These are phyloP conservation scores for Stropharia rugosoannulata DNA, from an alignment of 768 basidiomycete species.

Conservation along the genomic window DNA sequence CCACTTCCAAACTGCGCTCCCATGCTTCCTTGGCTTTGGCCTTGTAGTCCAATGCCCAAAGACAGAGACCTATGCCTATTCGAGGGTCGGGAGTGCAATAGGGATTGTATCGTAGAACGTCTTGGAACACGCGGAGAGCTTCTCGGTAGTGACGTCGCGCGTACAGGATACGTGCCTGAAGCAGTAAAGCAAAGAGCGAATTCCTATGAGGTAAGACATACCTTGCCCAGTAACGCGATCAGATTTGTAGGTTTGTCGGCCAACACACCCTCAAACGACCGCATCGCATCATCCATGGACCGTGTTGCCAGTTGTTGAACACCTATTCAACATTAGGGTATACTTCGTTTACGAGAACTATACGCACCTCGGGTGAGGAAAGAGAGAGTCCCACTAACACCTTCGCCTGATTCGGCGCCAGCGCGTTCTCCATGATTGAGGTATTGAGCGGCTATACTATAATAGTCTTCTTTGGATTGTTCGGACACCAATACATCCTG, in stretches of 20 bases:
- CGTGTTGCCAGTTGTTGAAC: slow-evolving; percentile 81
- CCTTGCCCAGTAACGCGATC: slow-evolving; percentile 86
- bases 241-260: slow-evolving; percentile 80
- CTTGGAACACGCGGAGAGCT: slow-evolving; percentile 85
- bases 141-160: slow-evolving; percentile 73
- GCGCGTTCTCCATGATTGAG: slow-evolving; percentile 62
- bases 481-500: slow-evolving; percentile 62
- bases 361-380: slow-evolving; percentile 66
- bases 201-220: slow-evolving; percentile 23
- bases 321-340: slow-evolving; percentile 40
- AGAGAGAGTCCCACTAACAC: slow-evolving; percentile 52
- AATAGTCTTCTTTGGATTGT: slow-evolving; percentile 66
- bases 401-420: slow-evolving; percentile 58
- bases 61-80: slow-evolving; percentile 92
- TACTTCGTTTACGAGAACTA: not conserved
- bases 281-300: slow-evolving; percentile 78
- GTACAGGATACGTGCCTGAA: slow-evolving; percentile 82
- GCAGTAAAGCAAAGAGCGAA: not conserved
- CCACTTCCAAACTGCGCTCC: slow-evolving; percentile 86
- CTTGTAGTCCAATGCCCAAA: slow-evolving; percentile 87
- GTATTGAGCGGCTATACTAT: slow-evolving; percentile 65
- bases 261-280: slow-evolving; percentile 80
- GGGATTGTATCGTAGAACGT: slow-evolving; percentile 76
- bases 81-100: slow-evolving; percentile 88
- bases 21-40: slow-evolving; percentile 85